These are phyloP conservation scores for Paracoccidioides lutzii DNA, from an alignment of 2,329 filamentous ascomycete species.

Conservation along the genomic window DNA sequence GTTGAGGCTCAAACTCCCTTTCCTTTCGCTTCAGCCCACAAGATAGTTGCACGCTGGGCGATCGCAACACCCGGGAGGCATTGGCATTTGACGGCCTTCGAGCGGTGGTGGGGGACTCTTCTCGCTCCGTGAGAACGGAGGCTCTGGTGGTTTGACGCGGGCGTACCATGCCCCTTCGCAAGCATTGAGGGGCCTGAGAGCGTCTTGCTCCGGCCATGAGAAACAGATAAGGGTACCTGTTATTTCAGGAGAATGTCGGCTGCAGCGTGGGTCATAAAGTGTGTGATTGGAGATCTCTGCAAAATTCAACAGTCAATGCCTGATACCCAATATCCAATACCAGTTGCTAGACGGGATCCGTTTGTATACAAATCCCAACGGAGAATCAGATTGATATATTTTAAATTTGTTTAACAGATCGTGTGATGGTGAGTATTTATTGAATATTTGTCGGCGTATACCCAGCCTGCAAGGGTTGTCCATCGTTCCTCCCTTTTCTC, in stretches of 20 bases:
- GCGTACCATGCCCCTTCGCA: conserved; percentile 39
- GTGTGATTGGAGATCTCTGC: too few relatives aligned
- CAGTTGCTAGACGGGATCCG: background rate
- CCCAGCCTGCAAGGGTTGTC: too few relatives aligned
- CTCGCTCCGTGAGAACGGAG: conserved; percentile 39
- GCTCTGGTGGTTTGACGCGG: conserved; percentile 41
- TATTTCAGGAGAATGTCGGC: background rate
- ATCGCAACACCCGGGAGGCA: conserved; percentile 26
- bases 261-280: background rate
- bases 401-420: too few relatives aligned
- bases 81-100: conserved; percentile 42
- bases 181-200: conserved; percentile 17
- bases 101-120: conserved; percentile 59
- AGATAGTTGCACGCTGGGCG: conserved; percentile 36
- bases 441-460: too few relatives aligned
- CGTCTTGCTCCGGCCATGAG: conserved; percentile 9
- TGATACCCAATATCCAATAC: background rate
- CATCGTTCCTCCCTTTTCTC: too few relatives aligned
- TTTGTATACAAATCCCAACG: too few relatives aligned
- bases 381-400: too few relatives aligned
- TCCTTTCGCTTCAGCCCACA: conserved; percentile 70
- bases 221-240: background rate
- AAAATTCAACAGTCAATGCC: too few relatives aligned
- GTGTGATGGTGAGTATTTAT: too few relatives aligned
- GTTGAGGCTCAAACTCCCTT: conserved; percentile 61